Percentiles rank a stretch among this genome's conserved stretches.
These are phyloP conservation scores for Daldinia childiae DNA, from an alignment of 495 filamentous ascomycete genomes.

Conservation along the genomic window DNA sequence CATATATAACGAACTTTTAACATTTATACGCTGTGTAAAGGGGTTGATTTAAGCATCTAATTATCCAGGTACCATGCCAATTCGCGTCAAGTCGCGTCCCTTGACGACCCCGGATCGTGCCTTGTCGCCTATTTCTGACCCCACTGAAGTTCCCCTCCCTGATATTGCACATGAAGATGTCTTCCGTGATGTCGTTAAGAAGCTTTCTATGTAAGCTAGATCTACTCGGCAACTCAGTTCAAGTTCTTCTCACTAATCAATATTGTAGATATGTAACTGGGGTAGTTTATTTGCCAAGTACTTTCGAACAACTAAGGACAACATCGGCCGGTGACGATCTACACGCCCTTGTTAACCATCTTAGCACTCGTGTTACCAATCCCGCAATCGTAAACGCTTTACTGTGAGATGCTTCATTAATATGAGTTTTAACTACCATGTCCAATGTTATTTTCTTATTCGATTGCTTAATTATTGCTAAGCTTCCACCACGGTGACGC, in stretches of 20 bases:
- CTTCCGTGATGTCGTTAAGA: slow-evolving; percentile 72
- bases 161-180: slow-evolving; percentile 70
- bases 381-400: slow-evolving; percentile 79
- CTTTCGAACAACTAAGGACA: slow-evolving; percentile 82
- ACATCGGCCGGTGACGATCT: slow-evolving; percentile 71
- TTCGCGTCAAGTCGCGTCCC: slow-evolving; percentile 57
- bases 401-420: slow-evolving; percentile 63
- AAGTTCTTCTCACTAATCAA: slow-evolving; percentile 17
- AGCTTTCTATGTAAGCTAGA: slow-evolving; percentile 68
- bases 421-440: neutral
- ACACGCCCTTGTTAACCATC: slow-evolving; percentile 69
- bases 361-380: slow-evolving; percentile 73
- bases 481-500: neutral
- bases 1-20: neutral
- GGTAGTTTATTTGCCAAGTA: slow-evolving; percentile 71
- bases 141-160: slow-evolving; percentile 58
- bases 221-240: neutral
- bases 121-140: slow-evolving; percentile 24
- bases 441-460: neutral
- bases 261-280: slow-evolving; percentile 66
- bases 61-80: slow-evolving; percentile 46
- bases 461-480: neutral
- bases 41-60: neutral
- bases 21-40: neutral
- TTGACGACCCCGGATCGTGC: slow-evolving; percentile 38